These are phyloP conservation scores for Coix lacrymajobi DNA, from an alignment of 176 grass and related monocot species.

Conservation along the genomic window DNA sequence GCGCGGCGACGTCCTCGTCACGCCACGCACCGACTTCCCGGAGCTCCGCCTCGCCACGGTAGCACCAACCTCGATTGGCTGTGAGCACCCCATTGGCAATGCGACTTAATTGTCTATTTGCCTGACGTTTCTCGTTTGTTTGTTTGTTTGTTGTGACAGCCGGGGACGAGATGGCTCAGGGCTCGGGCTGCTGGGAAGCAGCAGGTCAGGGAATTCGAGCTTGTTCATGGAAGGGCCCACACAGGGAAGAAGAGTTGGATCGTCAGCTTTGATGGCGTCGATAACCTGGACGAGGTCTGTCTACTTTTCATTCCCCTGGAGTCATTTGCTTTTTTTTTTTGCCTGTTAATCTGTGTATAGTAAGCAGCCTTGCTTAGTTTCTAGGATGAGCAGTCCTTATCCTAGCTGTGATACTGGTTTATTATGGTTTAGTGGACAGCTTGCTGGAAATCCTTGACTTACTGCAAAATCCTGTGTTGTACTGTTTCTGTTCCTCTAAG, in stretches of 20 bases:
- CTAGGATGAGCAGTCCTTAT: neutral
- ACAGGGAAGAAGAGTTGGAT: conserved; percentile 86
- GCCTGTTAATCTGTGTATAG: neutral
- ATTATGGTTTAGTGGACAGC: neutral
- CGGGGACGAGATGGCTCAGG: conserved; percentile 78
- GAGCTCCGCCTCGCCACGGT: conserved; percentile 78
- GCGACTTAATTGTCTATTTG: neutral
- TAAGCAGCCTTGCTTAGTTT: neutral
- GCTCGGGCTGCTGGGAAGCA: conserved; percentile 57
- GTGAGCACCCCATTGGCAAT: neutral
- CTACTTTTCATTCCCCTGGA: neutral
- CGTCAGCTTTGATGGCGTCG: conserved; percentile 65
- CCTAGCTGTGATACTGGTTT: neutral
- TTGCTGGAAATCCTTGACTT: neutral
- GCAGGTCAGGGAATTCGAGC: conserved; percentile 53
- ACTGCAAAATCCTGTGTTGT: neutral
- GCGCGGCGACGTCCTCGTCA: conserved; percentile 78
- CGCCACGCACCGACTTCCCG: conserved; percentile 78
- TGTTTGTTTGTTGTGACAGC: conserved; percentile 39
- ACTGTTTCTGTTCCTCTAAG: neutral
- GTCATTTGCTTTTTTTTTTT: neutral
- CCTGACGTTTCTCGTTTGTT: neutral
- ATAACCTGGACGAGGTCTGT: conserved; percentile 68
- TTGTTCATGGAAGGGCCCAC: conserved; percentile 57
- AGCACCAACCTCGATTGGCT: neutral